These are phyloP conservation scores for Rhytidiadelphus loreus DNA, from an alignment of 225 moss, liverwort and hornwort genomes.

Conservation along the genomic window DNA sequence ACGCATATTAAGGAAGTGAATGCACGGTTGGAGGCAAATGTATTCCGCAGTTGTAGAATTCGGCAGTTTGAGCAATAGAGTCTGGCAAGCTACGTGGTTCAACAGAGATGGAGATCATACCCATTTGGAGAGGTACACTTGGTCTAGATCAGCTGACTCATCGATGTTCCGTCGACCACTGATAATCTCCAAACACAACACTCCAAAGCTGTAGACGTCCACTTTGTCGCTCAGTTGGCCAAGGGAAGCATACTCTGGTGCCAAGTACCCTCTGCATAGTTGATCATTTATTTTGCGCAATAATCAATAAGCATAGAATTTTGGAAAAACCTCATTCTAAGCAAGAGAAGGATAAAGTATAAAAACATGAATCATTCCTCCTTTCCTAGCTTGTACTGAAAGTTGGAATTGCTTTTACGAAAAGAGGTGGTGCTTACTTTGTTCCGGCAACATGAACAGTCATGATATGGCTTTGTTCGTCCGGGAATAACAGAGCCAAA, in stretches of 20 bases:
- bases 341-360: not conserved
- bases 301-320: not conserved
- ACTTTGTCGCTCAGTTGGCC: constrained; percentile 16
- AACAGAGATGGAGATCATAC: not conserved
- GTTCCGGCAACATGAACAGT: constrained; percentile 9
- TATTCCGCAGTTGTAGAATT: no score
- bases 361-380: not conserved
- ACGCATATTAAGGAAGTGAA: not conserved
- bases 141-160: not conserved
- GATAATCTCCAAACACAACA: constrained; percentile 11
- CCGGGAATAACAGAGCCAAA: not conserved
- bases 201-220: constrained; percentile 13
- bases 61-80: no score
- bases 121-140: constrained; percentile 3
- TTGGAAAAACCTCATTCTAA: not conserved
- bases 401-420: not conserved
- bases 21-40: no score
- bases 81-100: not conserved
- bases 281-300: not conserved
- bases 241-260: no score
- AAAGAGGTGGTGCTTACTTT: not conserved
- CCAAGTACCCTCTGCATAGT: not conserved
- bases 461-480: constrained; percentile 1
- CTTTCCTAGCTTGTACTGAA: not conserved
- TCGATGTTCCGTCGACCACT: constrained; percentile 5